phyloP scores from a whole-genome alignment of 2,329 filamentous ascomycete genomes.

The Sphaerulina populicola region DNA sequence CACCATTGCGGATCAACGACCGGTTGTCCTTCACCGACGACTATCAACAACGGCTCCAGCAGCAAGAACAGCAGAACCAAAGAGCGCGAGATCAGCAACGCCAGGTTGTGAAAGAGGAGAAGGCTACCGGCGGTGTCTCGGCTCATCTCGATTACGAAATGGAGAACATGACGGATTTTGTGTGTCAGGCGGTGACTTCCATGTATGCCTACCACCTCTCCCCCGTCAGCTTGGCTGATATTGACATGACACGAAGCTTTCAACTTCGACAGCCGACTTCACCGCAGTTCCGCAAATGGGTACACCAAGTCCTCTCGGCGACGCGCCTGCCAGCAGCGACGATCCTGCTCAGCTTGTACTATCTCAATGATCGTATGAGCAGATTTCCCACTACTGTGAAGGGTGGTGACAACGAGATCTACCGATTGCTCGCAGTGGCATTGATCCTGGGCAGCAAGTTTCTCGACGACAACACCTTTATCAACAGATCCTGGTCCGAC shows the following conservation, averaged over 20 bases:
- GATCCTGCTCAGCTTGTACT: conserved; percentile 83
- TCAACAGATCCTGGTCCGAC: conserved; percentile 93
- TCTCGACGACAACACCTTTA: conserved; percentile 92
- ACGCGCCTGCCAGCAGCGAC: conserved; percentile 85
- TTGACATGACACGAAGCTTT: conserved; percentile 57
- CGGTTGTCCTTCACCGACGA: conserved; percentile 34
- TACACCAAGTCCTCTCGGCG: conserved; percentile 80
- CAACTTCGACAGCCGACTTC: conserved; percentile 55
- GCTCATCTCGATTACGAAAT: conserved; percentile 94
- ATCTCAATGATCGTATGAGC: conserved; percentile 68
- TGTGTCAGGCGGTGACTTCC: conserved; percentile 76
- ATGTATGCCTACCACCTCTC: conserved; percentile 54
- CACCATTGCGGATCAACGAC: conserved; percentile 41
- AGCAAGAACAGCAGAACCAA: conserved; percentile 32
- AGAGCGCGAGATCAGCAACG: conserved; percentile 34
- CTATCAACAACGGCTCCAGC: conserved; percentile 33
- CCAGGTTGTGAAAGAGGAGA: conserved; percentile 50
- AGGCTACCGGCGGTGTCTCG: conserved; percentile 74
- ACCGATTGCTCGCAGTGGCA: conserved; percentile 77
- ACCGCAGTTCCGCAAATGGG: conserved; percentile 79
- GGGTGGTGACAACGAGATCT: conserved; percentile 60
- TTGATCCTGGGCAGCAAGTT: conserved; percentile 90
- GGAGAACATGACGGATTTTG: conserved; percentile 91
- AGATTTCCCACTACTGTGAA: conserved; percentile 27
- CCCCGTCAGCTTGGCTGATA: conserved; percentile 51